These are phyloP conservation scores for Dictyostelium capitatum DNA, from an alignment of 78 protist genomes.

Conservation along the genomic window DNA sequence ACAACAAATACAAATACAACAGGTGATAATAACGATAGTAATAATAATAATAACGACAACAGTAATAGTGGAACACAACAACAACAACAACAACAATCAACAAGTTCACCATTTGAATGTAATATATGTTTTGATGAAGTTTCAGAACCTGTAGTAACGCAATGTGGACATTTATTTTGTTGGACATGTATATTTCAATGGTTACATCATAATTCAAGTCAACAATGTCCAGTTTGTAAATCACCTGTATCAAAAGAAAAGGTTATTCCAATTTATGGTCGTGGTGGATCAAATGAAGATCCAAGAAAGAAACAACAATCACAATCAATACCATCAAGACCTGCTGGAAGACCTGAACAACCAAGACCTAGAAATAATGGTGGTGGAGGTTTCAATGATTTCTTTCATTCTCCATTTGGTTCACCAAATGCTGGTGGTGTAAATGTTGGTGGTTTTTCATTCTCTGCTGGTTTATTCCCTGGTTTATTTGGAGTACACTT, in stretches of 20 bases:
- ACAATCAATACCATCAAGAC: slow-evolving; percentile 67
- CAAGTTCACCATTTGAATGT: slow-evolving; percentile 56
- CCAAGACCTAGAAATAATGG: neutral
- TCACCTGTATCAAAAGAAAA: slow-evolving; percentile 71
- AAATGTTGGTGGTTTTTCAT: slow-evolving; percentile 39
- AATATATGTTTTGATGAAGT: slow-evolving; percentile 75
- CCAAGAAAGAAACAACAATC: slow-evolving; percentile 53
- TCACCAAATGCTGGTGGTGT: neutral
- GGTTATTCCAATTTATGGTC: slow-evolving; percentile 68
- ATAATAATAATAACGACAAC: neutral
- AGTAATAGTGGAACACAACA: neutral
- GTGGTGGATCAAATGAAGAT: slow-evolving; percentile 34
- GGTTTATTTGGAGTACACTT: slow-evolving; percentile 76
- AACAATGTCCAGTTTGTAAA: slow-evolving; percentile 77
- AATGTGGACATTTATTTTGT: slow-evolving; percentile 76
- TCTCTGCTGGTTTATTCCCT: slow-evolving; percentile 70
- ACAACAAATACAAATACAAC: neutral
- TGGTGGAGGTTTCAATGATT: neutral
- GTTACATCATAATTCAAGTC: slow-evolving; percentile 76
- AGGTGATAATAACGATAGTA: neutral
- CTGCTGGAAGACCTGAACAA: slow-evolving; percentile 76
- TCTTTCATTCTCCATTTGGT: neutral
- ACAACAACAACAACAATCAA: neutral
- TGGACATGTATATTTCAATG: slow-evolving; percentile 84
- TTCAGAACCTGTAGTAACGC: slow-evolving; percentile 71